Base-by-base conservation (phyloP, 225 moss, liverwort and hornwort genomes). In the Polytrichum formosum region DNA sequence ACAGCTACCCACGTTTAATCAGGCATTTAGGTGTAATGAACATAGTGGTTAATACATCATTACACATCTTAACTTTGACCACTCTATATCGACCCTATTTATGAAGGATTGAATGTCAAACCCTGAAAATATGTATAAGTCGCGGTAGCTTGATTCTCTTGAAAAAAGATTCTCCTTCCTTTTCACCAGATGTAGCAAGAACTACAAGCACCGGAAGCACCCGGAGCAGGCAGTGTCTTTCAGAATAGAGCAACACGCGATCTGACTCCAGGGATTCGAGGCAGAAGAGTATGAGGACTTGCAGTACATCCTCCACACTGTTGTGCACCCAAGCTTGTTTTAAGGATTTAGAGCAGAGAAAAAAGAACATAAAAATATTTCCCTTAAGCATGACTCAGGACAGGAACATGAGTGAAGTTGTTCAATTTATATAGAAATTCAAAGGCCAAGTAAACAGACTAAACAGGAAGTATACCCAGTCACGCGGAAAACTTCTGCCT, bases 221-320 rank as follows among this genome's bases (percentile, higher is more conserved):
- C 60, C 94, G 88, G 30, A 95, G 82, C 33, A 95, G 94, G 66
- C 83, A 78, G 79, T 95, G 92, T 63, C 92, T 80, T 73, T 95
- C 92, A 21, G 89, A 95, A 64, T 90, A 95, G 26, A 95, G 79
- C 21, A 95, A 74, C 67, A 92, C 89, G 35, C 92, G 85, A 64
- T 92, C 94, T 65, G 94, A 92, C 77, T 95, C 94, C 17, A 95
- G 87, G 37, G 92, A 95, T 66, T 95, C 94, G 21, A 95, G 78
- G 76, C 94, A 95, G 76, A 95, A 95, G 35, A 95, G 78, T 70
- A 95, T 82, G 35, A 95, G 92, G 33, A 89, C 84, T 82, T 95
- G 94, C 56, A 95, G 85, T 75, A 95, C 90, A 67, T 95, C 94
- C 77, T 92, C 94, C 58, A 92, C 82, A 74, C 94, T 94, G 27